These are phyloP conservation scores for Cercospora sojina DNA, from an alignment of 2,329 filamentous ascomycete genomes.

Conservation along the genomic window DNA sequence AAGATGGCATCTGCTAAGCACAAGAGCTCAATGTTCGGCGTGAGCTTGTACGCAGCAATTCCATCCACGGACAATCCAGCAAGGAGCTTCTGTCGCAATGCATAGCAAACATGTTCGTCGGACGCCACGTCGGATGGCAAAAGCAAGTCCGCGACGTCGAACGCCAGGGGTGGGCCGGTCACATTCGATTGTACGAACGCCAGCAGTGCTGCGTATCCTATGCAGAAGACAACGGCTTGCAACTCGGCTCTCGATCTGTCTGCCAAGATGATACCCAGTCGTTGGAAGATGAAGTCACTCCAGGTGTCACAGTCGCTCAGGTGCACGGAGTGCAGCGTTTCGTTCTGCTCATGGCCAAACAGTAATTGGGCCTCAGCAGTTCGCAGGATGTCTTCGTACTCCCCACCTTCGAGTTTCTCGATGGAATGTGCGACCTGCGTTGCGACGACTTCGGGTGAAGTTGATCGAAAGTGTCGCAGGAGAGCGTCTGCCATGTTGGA, in stretches of 20 bases:
- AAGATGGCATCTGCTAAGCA: slow-evolving; percentile 67
- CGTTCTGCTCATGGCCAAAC: slow-evolving; percentile 42
- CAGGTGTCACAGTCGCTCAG: slow-evolving; percentile 41
- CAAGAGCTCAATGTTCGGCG: slow-evolving; percentile 80
- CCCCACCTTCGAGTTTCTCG: slow-evolving; percentile 43
- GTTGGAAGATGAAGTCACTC: slow-evolving; percentile 49
- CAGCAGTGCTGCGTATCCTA: slow-evolving; percentile 69
- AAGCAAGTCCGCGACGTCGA: slow-evolving; percentile 51
- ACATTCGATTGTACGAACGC: slow-evolving; percentile 84
- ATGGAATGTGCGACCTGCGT: slow-evolving; percentile 41
- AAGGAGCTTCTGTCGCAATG: slow-evolving; percentile 62
- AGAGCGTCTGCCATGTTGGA: slow-evolving; percentile 45
- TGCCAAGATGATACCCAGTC: slow-evolving; percentile 42
- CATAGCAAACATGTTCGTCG: slow-evolving; percentile 36
- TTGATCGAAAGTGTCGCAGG: slow-evolving; percentile 42
- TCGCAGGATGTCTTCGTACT: slow-evolving; percentile 44
- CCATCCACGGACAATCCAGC: slow-evolving; percentile 74
- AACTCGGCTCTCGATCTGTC: slow-evolving; percentile 42
- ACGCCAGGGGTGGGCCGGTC: slow-evolving; percentile 76
- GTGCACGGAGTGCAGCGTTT: slow-evolving; percentile 36
- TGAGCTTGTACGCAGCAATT: slow-evolving; percentile 79
- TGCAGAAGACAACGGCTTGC: slow-evolving; percentile 49
- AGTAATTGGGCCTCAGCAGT: slow-evolving; percentile 42
- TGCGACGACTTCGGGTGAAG: slow-evolving; percentile 45
- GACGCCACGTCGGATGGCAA: slow-evolving; percentile 41